These are phyloP conservation scores for Penicillium sp. DNA, from an alignment of 2,329 filamentous ascomycete species.

Conservation along the genomic window DNA sequence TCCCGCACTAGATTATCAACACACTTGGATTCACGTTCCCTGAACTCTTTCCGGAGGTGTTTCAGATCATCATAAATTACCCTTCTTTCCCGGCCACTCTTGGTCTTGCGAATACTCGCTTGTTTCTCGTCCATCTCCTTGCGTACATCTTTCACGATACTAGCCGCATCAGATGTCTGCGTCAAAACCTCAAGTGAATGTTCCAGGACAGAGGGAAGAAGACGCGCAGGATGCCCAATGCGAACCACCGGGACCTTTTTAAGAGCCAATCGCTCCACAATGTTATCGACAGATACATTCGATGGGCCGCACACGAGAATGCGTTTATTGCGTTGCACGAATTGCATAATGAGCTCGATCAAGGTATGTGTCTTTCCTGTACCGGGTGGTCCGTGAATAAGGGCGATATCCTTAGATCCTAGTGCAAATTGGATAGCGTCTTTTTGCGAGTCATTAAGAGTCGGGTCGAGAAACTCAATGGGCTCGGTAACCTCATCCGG, in stretches of 20 bases:
- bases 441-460: conserved; percentile 62
- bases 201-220: conserved; percentile 81
- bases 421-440: conserved; percentile 77
- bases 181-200: conserved; percentile 92
- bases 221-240: conserved; percentile 85
- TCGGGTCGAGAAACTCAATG: conserved; percentile 56
- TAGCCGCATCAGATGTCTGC: conserved; percentile 83
- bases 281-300: conserved; percentile 97
- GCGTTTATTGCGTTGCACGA: conserved; percentile 70
- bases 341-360: conserved; percentile 91
- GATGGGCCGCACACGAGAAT: conserved; percentile 94
- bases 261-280: conserved; percentile 84
- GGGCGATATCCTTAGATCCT: conserved; percentile 74
- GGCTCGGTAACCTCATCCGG: conserved; percentile 48
- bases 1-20: conserved; percentile 71
- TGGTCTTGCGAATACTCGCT: conserved; percentile 82
- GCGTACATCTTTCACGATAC: conserved; percentile 85
- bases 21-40: conserved; percentile 79
- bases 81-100: conserved; percentile 73
- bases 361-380: conserved; percentile 97
- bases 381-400: conserved; percentile 93
- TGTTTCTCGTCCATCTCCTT: conserved; percentile 93
- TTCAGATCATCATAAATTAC: conserved; percentile 83
- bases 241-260: conserved; percentile 85
- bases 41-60: conserved; percentile 82